Conservation (phyloP, 495 filamentous ascomycete genomes). For the Parachaetomium inaequale region DNA sequence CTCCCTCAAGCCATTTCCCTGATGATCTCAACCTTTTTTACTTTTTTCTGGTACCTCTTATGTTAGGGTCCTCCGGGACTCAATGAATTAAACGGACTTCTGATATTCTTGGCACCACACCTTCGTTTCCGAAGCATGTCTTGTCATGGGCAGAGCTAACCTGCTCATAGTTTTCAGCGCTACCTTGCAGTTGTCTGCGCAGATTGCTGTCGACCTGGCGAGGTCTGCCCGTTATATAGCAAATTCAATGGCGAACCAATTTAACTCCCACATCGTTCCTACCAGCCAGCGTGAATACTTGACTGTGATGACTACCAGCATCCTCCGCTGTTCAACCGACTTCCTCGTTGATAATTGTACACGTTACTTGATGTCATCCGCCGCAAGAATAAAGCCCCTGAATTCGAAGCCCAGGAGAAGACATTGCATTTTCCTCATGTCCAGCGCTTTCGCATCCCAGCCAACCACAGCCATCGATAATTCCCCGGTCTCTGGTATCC, state of each 20-base stretch:
- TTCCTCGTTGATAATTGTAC: slow-evolving; percentile 1
- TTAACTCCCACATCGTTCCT: neutral
- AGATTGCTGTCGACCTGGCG: neutral
- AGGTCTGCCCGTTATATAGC: neutral
- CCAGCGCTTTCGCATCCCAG: neutral
- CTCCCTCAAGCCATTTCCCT: slow-evolving; percentile 28
- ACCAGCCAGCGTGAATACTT: neutral
- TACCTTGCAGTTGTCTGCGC: neutral
- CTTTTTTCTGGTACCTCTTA: slow-evolving; percentile 64
- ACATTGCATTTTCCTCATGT: neutral
- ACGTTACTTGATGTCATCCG: slow-evolving; percentile 5
- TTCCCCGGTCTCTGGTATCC: neutral
- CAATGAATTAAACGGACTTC: slow-evolving; percentile 61
- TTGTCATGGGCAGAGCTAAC: slow-evolving; percentile 21
- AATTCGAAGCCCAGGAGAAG: neutral
- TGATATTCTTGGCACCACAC: slow-evolving; percentile 38
- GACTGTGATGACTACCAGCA: neutral
- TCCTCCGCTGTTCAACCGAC: neutral
- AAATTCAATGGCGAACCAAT: neutral
- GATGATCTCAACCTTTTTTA: slow-evolving; percentile 47
- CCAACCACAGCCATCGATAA: neutral
- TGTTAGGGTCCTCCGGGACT: slow-evolving; percentile 49
- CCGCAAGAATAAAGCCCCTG: neutral
- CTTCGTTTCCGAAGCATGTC: slow-evolving; percentile 1
- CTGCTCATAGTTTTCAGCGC: slow-evolving; percentile 1